A percentile compares a stretch with the other conserved stretches of the same genome.
These are phyloP conservation scores for Acer negundo DNA, from an alignment of 345 rosid genomes.

Conservation along the genomic window DNA sequence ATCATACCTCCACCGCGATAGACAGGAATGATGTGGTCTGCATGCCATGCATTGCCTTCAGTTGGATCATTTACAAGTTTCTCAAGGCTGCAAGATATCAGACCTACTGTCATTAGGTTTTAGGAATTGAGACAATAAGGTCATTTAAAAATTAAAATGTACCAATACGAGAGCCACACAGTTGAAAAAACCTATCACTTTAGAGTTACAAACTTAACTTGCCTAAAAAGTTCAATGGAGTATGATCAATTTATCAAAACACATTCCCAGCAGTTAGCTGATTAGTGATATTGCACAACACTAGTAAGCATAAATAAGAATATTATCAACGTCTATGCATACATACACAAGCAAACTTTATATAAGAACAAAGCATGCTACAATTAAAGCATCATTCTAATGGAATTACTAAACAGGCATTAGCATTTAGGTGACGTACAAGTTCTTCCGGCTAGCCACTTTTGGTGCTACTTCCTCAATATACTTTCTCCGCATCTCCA, in stretches of 20 bases:
- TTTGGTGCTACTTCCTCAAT: slow-evolving; percentile 66
- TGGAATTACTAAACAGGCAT: slow-evolving; percentile 8
- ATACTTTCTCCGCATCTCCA: slow-evolving; percentile 59
- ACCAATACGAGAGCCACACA: background rate
- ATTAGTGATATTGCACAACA: background rate
- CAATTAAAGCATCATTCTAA: background rate
- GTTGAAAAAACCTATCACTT: background rate
- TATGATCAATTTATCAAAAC: slow-evolving; percentile 12
- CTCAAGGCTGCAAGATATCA: slow-evolving; percentile 54
- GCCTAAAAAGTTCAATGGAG: background rate
- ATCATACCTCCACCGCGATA: slow-evolving; percentile 86
- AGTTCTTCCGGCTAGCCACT: slow-evolving; percentile 56
- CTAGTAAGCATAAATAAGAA: background rate
- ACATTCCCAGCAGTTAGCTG: background rate
- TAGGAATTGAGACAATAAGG: background rate
- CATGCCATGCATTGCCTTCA: slow-evolving; percentile 95
- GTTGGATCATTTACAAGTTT: slow-evolving; percentile 75
- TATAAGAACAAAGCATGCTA: background rate
- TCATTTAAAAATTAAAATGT: slow-evolving; percentile 5
- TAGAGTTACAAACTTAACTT: background rate
- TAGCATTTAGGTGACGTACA: slow-evolving; percentile 51
- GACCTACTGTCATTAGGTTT: slow-evolving; percentile 19
- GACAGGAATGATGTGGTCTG: slow-evolving; percentile 91
- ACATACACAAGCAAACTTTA: background rate
- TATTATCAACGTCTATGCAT: background rate